These are phyloP conservation scores for Luffa acutangula DNA, from an alignment of 306 rosid species.

Conservation along the genomic window DNA sequence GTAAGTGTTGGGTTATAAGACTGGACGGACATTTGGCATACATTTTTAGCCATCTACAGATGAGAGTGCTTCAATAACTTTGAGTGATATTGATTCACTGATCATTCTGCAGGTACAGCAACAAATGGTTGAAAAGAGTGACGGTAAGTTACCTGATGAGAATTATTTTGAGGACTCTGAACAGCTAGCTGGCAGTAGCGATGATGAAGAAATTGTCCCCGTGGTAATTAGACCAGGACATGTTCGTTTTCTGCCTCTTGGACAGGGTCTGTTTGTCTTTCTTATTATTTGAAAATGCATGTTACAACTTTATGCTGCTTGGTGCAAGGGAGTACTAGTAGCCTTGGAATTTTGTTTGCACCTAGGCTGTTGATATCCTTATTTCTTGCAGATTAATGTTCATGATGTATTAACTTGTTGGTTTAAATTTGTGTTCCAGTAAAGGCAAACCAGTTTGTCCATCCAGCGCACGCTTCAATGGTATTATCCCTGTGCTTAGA, in stretches of 20 bases:
- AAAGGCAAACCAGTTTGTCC: constrained; percentile 38
- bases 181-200: constrained; percentile 19
- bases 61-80: background rate
- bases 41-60: background rate
- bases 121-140: constrained; percentile 22
- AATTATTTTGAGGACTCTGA: constrained; percentile 6
- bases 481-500: constrained; percentile 20
- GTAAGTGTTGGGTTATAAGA: background rate
- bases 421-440: constrained; percentile 18
- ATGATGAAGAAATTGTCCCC: constrained; percentile 52
- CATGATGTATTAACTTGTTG: background rate
- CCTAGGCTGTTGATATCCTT: background rate
- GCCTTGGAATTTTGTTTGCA: background rate
- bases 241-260: constrained; percentile 61
- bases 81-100: background rate
- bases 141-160: constrained; percentile 23
- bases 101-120: constrained; percentile 35
- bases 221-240: constrained; percentile 86
- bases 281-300: background rate
- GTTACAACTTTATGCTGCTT: background rate
- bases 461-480: constrained; percentile 32
- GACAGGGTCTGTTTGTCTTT: constrained; percentile 36
- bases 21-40: background rate
- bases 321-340: background rate
- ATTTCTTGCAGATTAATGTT: background rate